Evolutionary conservation across 345 rosid genomes (phyloP).

Genomic region (Eucalyptus virginea): DNA sequence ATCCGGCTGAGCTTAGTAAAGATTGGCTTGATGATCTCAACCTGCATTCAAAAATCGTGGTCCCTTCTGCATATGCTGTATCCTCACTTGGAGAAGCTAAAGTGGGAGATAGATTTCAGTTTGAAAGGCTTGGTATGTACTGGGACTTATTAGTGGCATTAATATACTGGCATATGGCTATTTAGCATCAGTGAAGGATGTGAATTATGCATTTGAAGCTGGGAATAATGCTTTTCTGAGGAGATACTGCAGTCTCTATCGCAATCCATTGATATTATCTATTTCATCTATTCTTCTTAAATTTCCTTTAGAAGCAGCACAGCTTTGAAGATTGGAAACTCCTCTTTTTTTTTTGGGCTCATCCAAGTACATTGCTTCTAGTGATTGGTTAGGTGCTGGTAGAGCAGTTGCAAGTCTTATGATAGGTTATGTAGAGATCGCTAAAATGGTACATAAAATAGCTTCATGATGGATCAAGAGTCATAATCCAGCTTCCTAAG

Average conservation of each 20-base stretch:
- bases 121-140: slow-evolving; percentile 81
- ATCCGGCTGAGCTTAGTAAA: slow-evolving; percentile 72
- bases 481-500: not conserved
- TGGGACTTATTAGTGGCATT: not conserved
- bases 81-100: slow-evolving; percentile 47
- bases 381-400: not conserved
- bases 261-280: not conserved
- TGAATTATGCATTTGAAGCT: not conserved
- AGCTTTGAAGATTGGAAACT: not conserved
- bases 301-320: not conserved
- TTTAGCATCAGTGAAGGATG: not conserved
- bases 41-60: slow-evolving; percentile 49
- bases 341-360: not conserved
- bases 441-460: not conserved
- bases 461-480: not conserved
- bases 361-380: not conserved
- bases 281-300: not conserved
- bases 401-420: not conserved
- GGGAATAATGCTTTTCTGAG: not conserved
- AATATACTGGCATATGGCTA: not conserved
- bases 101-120: slow-evolving; percentile 68
- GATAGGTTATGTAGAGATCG: not conserved
- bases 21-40: slow-evolving; percentile 74
- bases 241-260: not conserved
- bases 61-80: slow-evolving; percentile 53